A percentile compares a stretch with the other conserved stretches of the same genome.
Conservation (phyloP, 345 rosid genomes). For the Melastoma malabathricum region DNA sequence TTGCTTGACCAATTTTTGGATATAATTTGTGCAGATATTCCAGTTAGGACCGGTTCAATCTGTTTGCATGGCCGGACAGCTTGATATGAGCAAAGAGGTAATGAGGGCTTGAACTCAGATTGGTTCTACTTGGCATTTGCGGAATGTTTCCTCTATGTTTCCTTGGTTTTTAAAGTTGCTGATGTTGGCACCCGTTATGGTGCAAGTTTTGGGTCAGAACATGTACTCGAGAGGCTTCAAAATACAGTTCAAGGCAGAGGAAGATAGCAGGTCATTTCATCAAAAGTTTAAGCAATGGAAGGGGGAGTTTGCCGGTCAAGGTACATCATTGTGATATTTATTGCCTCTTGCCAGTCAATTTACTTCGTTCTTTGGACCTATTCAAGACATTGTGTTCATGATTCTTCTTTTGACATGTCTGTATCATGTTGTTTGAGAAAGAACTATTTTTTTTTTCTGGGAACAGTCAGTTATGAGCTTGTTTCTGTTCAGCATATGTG, state of each 20-base stretch:
- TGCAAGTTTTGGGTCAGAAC: conserved; percentile 39
- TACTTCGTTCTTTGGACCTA: neutral
- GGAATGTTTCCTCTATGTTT: conserved; percentile 1
- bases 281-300: conserved; percentile 74
- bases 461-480: no score
- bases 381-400: neutral
- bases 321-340: conserved; percentile 18
- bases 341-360: neutral
- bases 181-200: conserved; percentile 16
- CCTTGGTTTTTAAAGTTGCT: conserved; percentile 1
- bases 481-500: no score
- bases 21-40: conserved; percentile 41
- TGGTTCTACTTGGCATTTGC: neutral
- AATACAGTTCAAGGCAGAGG: conserved; percentile 58
- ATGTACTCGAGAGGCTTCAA: conserved; percentile 46
- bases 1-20: neutral
- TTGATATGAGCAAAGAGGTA: conserved; percentile 49
- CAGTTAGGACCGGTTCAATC: conserved; percentile 60
- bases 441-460: no score
- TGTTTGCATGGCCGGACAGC: conserved; percentile 47
- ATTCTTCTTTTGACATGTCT: no score
- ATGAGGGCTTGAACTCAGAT: neutral
- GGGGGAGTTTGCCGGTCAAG: conserved; percentile 40
- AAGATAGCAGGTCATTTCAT: conserved; percentile 69
- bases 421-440: no score